These are phyloP conservation scores for Lentinula novae-zelandiae DNA, from an alignment of 1,284 basidiomycete species.

Conservation along the genomic window DNA sequence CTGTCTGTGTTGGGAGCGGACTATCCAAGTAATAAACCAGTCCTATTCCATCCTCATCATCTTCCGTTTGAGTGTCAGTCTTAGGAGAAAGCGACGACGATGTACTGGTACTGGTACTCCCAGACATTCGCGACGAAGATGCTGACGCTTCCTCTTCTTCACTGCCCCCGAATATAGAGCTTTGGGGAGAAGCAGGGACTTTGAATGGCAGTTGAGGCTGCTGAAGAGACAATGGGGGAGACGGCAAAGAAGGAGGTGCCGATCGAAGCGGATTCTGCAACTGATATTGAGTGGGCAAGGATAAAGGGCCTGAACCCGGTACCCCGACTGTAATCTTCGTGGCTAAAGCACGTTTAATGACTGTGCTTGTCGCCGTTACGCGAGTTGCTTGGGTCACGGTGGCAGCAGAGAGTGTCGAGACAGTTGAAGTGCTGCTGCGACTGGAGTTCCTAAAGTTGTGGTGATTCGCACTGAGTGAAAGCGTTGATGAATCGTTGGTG, in stretches of 20 bases:
- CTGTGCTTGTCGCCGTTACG: slow-evolving; percentile 29
- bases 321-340: slow-evolving; percentile 33
- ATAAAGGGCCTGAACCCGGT: neutral
- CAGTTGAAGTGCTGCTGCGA: slow-evolving; percentile 44
- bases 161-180: slow-evolving; percentile 39
- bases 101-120: slow-evolving; percentile 21
- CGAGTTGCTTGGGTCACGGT: slow-evolving; percentile 36
- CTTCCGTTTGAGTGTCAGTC: slow-evolving; percentile 28
- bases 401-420: slow-evolving; percentile 38
- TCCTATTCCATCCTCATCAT: slow-evolving; percentile 17
- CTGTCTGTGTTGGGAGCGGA: slow-evolving; percentile 4
- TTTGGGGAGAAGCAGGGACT: slow-evolving; percentile 33
- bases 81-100: slow-evolving; percentile 12
- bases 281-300: neutral
- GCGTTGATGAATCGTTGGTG: neutral
- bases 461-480: slow-evolving; percentile 13
- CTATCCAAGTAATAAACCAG: slow-evolving; percentile 21
- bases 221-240: neutral
- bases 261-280: neutral
- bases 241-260: neutral
- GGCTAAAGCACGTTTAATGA: slow-evolving; percentile 42
- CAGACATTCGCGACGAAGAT: slow-evolving; percentile 15
- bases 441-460: slow-evolving; percentile 43
- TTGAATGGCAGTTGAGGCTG: neutral
- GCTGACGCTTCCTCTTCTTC: slow-evolving; percentile 21